phyloP scores from a whole-genome alignment of 371 early-diverging fungal genomes.

The Mucor saturninus region DNA sequence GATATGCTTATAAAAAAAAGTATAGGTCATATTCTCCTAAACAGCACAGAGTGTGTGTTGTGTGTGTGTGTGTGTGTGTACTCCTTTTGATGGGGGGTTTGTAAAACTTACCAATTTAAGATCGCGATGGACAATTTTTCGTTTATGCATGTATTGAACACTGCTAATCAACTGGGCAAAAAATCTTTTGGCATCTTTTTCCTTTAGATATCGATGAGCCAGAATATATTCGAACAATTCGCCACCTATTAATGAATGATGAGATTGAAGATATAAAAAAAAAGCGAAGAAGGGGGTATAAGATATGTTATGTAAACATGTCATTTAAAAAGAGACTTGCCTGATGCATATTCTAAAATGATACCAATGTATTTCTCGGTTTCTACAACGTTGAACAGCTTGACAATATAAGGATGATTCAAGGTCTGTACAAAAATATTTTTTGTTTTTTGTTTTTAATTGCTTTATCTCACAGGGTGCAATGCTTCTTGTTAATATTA shows the following conservation, averaged over 20 bases:
- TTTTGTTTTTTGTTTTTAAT: neutral
- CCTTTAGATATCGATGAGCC: constrained; percentile 60
- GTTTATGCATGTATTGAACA: constrained; percentile 61
- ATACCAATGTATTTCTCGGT: constrained; percentile 73
- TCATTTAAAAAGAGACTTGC: constrained; percentile 29
- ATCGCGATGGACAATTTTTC: constrained; percentile 73
- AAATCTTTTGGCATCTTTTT: constrained; percentile 63
- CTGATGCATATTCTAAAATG: constrained; percentile 73
- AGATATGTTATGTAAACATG: neutral
- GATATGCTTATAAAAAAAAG: neutral
- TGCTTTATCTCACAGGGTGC: neutral
- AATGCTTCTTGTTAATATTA: constrained; percentile 18
- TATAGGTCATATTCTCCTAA: neutral
- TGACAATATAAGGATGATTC: constrained; percentile 75
- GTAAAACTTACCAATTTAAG: constrained; percentile 61
- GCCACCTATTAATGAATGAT: constrained; percentile 30
- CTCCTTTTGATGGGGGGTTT: constrained; percentile 10
- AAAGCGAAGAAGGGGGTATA: neutral
- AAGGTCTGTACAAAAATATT: constrained; percentile 56
- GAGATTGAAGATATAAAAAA: neutral
- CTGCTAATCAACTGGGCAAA: constrained; percentile 81
- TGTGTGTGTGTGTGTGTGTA: neutral
- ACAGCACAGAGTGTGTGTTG: no score
- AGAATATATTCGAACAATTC: constrained; percentile 79
- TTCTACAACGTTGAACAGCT: constrained; percentile 76